phyloP scores from a whole-genome alignment of 306 rosid genomes.

The Urtica urens region DNA sequence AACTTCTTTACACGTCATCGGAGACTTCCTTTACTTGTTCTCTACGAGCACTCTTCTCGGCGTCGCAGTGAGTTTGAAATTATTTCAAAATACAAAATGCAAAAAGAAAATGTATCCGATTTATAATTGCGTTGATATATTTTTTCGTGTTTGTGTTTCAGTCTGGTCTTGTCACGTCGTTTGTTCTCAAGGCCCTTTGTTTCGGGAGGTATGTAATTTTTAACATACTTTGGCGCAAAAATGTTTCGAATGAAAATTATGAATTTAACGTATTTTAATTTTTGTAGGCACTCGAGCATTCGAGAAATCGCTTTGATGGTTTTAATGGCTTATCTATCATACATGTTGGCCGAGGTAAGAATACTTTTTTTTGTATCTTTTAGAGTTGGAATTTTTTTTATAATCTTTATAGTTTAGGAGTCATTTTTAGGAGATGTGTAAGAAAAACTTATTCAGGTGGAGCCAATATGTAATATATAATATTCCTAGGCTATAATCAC shows the following conservation, averaged over 20 bases:
- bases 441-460: too few relatives aligned
- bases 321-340: conserved; percentile 86
- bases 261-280: conserved; percentile 1
- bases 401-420: neutral
- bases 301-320: conserved; percentile 74
- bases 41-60: conserved; percentile 75
- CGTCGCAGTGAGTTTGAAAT: conserved; percentile 40
- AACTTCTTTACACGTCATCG: conserved; percentile 26
- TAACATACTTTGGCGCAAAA: neutral
- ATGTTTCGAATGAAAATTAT: neutral
- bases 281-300: conserved; percentile 70
- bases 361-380: neutral
- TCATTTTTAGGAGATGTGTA: too few relatives aligned
- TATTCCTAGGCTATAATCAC: too few relatives aligned
- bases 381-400: neutral
- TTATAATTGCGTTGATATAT: too few relatives aligned
- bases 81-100: too few relatives aligned
- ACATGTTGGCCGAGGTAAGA: conserved; percentile 81
- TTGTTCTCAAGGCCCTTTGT: conserved; percentile 50
- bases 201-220: conserved; percentile 49
- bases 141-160: conserved; percentile 15
- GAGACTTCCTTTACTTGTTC: conserved; percentile 70
- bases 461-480: too few relatives aligned
- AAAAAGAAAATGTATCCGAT: too few relatives aligned
- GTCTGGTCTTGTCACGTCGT: conserved; percentile 75